Base-by-base conservation (phyloP, 495 filamentous ascomycete species). In the Bryoglossum gracile region DNA sequence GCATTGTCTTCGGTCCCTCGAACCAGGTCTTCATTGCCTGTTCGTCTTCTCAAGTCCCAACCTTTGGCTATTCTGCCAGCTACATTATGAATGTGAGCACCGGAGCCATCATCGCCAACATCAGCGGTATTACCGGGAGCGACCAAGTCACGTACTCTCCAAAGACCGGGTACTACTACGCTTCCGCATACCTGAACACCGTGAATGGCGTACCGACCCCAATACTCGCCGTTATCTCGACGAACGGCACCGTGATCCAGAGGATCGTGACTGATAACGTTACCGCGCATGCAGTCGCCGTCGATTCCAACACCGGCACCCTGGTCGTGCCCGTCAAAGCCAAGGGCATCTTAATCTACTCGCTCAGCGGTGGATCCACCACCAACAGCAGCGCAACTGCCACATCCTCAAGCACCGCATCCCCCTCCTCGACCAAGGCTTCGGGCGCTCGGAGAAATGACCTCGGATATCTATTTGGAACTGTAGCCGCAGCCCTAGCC, bases 21-120 rank as follows among this genome's bases (percentile, higher is more conserved):
- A 43, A 43, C 3, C 39, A 43, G 24, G 17, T 43, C 39, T 24
- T 43, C 39, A 10, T 43, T 10, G 39, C 17, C 39, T 43, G 39
- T 21, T 43, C 39, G 10, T 10, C 8, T 10, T 10, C 8, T 10
- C 8, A 6, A 5, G 11, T 43, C 39, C 17, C 11, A 14, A 21
- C 39, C 39, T 6, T 9, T 3, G 16, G 39, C 3, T 6, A 22
- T 1, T 14, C 8, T 10, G 8, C 8, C 10, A 43, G 8, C 22
- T 16, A 9, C 24, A 21, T 43, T 11, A 3, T 43, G 8, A 3
- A 43, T 19, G 22, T 43, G 10, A 23, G 17, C 11, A 43, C 39
- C 21, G 39, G 39, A 6, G 24, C 8, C 6, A 43, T 16, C 18
- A 21, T 43, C 10, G 1, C 21, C 8, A 43, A 6, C 8, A 43